Evolutionary conservation across 2,329 filamentous ascomycete genomes (phyloP).

Genomic region (Emericellopsis atlantica): DNA sequence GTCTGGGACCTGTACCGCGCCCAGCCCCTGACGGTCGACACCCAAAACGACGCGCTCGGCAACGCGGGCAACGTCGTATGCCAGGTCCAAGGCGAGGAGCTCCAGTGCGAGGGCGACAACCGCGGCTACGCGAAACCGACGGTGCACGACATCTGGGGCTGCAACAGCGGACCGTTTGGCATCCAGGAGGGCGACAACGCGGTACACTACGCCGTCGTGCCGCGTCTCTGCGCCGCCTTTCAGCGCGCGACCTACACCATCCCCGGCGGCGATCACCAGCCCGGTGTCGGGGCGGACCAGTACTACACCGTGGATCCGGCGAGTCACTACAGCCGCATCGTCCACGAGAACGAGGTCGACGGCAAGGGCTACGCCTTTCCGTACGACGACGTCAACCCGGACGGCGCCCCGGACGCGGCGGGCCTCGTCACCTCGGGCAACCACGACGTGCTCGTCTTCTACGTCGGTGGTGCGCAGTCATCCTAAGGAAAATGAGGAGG

Average conservation of each 20-base stretch:
- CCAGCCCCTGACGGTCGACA: conserved; percentile 26
- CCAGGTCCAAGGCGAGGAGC: conserved; percentile 17
- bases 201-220: conserved; percentile 27
- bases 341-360: conserved; percentile 48
- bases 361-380: conserved; percentile 52
- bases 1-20: conserved; percentile 30
- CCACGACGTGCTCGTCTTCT: conserved; percentile 14
- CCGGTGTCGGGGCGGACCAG: conserved; percentile 16
- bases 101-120: conserved; percentile 28
- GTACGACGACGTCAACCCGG: conserved; percentile 54
- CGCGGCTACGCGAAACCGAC: conserved; percentile 27
- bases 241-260: conserved; percentile 30
- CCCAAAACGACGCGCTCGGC: conserved; percentile 16
- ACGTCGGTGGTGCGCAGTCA: conserved; percentile 8
- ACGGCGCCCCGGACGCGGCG: conserved; percentile 38
- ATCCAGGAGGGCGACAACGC: conserved; percentile 21
- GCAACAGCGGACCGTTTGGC: conserved; percentile 33
- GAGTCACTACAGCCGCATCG: conserved; percentile 45
- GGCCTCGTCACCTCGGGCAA: conserved; percentile 15
- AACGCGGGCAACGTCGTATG: conserved; percentile 25
- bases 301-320: conserved; percentile 34
- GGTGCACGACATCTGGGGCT: conserved; percentile 34
- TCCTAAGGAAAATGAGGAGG: not conserved
- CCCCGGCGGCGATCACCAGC: conserved; percentile 32
- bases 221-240: conserved; percentile 38